Evolutionary conservation across 2,329 filamentous ascomycete species (phyloP).

Genomic region (Fusarium camptoceras): DNA sequence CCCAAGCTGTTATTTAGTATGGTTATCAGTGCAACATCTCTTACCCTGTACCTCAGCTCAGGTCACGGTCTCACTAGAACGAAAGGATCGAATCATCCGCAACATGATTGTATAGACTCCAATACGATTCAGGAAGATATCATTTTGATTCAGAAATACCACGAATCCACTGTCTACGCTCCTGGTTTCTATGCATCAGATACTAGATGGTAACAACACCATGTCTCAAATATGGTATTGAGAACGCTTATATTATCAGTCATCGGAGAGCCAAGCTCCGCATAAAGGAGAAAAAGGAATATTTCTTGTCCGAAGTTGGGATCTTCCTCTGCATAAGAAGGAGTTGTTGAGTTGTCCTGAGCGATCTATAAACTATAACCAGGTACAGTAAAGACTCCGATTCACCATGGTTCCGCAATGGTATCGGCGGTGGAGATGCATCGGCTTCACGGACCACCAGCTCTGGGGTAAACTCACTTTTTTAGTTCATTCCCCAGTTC

Average conservation of each 20-base stretch:
- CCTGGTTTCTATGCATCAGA: neutral
- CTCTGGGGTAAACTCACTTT: neutral
- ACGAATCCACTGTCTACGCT: neutral
- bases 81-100: neutral
- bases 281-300: neutral
- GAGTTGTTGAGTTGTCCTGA: neutral
- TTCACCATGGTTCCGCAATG: slow-evolving; percentile 1
- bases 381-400: neutral
- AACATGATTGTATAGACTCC: neutral
- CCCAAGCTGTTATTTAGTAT: no score
- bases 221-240: neutral
- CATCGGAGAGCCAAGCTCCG: neutral
- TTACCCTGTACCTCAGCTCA: neutral
- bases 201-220: neutral
- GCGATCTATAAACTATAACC: neutral
- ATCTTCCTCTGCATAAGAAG: neutral
- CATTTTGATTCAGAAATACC: neutral
- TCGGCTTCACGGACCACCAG: neutral
- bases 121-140: neutral
- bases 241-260: neutral
- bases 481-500: slow-evolving; percentile 1
- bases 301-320: neutral
- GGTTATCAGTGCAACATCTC: neutral
- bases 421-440: neutral
- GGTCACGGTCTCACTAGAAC: neutral